phyloP scores from a whole-genome alignment of 2,329 filamentous ascomycete genomes.

The Cladophialophora psammophila region DNA sequence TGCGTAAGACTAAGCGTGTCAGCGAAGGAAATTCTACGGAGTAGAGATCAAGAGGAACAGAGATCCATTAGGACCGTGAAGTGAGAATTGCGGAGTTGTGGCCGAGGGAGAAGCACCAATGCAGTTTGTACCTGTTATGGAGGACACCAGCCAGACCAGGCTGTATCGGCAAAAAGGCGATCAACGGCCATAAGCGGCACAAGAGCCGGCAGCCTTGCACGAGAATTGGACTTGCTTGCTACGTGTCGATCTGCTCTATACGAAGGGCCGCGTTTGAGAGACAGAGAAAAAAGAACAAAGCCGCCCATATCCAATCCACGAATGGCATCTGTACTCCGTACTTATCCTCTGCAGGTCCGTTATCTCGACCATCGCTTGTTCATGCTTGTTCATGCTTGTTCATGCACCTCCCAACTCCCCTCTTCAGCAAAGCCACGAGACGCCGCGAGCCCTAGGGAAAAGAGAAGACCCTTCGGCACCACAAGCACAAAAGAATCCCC shows the following conservation, averaged over 20 bases:
- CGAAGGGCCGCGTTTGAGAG: too few species aligned
- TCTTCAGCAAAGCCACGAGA: neutral
- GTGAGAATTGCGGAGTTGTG: conserved; percentile 6
- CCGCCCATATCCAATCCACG: conserved; percentile 19
- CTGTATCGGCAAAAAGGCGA: conserved; percentile 11
- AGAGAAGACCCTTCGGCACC: neutral
- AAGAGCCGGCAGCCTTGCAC: neutral
- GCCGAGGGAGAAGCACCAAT: neutral
- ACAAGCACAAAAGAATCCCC: conserved; percentile 1
- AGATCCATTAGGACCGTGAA: neutral
- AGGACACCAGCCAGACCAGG: neutral
- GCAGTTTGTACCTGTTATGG: neutral
- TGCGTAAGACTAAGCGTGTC: neutral
- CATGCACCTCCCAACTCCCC: neutral
- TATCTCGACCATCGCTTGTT: neutral
- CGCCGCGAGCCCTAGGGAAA: neutral
- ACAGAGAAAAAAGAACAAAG: neutral
- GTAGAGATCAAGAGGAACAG: neutral
- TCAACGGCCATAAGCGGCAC: conserved; percentile 9
- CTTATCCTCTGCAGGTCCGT: neutral
- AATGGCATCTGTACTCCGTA: conserved; percentile 13
- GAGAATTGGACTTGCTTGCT: conserved; percentile 2
- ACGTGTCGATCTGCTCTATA: neutral
- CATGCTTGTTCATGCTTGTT: neutral
- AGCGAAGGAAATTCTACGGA: too few species aligned